A percentile compares a stretch with the other conserved stretches of the same genome.
Evolutionary conservation across 2,329 filamentous ascomycete species (phyloP).

Genomic region (Fusarium sp.): DNA sequence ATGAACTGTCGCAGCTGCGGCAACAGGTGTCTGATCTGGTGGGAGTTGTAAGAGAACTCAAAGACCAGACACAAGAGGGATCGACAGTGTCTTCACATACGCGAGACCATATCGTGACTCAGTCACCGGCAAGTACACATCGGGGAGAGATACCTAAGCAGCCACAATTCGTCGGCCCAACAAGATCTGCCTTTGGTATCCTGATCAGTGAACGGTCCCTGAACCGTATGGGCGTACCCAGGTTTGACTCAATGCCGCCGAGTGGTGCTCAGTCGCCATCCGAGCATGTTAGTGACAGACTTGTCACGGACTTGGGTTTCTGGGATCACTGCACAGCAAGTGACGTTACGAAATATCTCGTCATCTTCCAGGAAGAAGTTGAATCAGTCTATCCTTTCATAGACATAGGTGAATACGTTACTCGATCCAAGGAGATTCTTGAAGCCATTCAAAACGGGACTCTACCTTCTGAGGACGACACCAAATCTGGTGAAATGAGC

Average conservation of each 20-base stretch:
- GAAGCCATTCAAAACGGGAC: constrained; percentile 34
- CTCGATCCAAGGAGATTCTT: constrained; percentile 48
- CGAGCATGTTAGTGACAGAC: constrained; percentile 12
- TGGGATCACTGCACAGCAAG: constrained; percentile 44
- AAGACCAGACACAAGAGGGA: constrained; percentile 33
- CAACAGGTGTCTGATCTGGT: constrained; percentile 52
- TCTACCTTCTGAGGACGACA: neutral
- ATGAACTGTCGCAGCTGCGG: constrained; percentile 51
- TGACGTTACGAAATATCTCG: constrained; percentile 54
- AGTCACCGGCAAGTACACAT: constrained; percentile 38
- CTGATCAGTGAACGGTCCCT: constrained; percentile 55
- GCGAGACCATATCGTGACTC: constrained; percentile 20
- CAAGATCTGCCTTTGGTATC: constrained; percentile 54
- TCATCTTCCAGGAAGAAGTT: constrained; percentile 58
- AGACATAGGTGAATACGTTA: constrained; percentile 49
- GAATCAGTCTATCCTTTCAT: constrained; percentile 56
- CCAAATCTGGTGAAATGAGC: neutral
- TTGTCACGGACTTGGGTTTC: constrained; percentile 35
- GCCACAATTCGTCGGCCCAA: constrained; percentile 57
- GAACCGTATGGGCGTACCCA: constrained; percentile 55
- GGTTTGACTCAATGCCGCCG: constrained; percentile 47
- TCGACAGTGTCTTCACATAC: constrained; percentile 30
- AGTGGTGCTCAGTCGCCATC: constrained; percentile 46
- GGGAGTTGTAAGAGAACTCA: constrained; percentile 47
- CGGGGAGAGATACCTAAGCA: constrained; percentile 49